Evolutionary conservation across 2,329 filamentous ascomycete genomes (phyloP).

Genomic region (Teratosphaeria epicoccoides): DNA sequence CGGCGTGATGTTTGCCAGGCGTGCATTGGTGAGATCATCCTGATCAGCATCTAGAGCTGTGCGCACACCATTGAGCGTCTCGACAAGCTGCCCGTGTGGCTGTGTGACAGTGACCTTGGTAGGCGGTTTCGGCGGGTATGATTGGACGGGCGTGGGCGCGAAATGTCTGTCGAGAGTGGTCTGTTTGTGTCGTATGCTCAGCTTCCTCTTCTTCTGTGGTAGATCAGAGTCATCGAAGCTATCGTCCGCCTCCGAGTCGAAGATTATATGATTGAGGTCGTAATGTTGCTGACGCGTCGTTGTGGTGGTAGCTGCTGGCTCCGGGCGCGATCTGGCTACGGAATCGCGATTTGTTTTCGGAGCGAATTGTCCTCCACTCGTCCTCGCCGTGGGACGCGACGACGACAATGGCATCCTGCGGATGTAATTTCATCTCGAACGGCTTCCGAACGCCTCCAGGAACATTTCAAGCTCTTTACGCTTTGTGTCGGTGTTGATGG

Average conservation of each 20-base stretch:
- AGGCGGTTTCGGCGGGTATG: slow-evolving; percentile 25
- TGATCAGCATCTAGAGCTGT: slow-evolving; percentile 20
- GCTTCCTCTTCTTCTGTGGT: slow-evolving; percentile 18
- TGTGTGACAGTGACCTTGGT: slow-evolving; percentile 33
- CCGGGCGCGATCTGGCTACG: slow-evolving; percentile 2
- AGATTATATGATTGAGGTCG: slow-evolving; percentile 2
- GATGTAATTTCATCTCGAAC: background rate
- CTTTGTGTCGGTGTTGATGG: slow-evolving; percentile 1
- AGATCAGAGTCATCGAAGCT: slow-evolving; percentile 14
- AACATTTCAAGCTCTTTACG: background rate
- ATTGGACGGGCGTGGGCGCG: slow-evolving; percentile 3
- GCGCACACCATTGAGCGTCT: slow-evolving; percentile 34
- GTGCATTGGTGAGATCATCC: background rate
- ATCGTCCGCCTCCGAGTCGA: slow-evolving; percentile 1
- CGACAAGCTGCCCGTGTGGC: slow-evolving; percentile 32
- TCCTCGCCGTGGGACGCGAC: slow-evolving; percentile 4
- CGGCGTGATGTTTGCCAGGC: background rate
- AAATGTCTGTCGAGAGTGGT: slow-evolving; percentile 17
- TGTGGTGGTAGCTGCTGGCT: background rate
- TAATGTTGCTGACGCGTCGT: background rate
- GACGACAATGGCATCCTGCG: slow-evolving; percentile 4
- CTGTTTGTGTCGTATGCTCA: slow-evolving; percentile 18
- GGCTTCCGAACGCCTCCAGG: background rate
- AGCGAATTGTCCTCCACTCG: slow-evolving; percentile 1
- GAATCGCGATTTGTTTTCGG: background rate